Evolutionary conservation across 352 stramenopile species (phyloP).

Genomic region (Phytopythium oedochilum): DNA sequence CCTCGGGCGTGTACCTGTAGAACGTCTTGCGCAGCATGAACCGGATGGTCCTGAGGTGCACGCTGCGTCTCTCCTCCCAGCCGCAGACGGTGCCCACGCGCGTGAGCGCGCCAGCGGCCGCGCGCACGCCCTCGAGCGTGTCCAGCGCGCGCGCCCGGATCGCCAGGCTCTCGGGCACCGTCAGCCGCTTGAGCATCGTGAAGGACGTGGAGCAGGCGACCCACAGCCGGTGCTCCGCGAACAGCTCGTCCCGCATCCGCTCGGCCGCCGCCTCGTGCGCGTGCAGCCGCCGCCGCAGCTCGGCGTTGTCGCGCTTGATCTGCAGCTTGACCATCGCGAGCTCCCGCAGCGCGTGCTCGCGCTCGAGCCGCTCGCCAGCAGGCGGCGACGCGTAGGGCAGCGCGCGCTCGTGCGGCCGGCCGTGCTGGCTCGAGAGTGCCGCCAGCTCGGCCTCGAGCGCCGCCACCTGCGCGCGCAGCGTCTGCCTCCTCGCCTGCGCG

Average conservation of each 20-base stretch:
- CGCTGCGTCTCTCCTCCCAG: conserved; percentile 2
- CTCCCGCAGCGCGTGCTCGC: neutral
- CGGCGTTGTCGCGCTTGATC: conserved; percentile 1
- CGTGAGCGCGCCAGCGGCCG: neutral
- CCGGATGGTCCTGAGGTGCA: conserved; percentile 1
- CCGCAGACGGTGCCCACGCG: conserved; percentile 1
- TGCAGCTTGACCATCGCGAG: neutral
- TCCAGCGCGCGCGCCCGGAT: neutral
- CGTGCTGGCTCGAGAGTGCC: neutral
- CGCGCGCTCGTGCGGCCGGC: neutral
- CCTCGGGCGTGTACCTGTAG: neutral
- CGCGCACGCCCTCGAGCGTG: neutral
- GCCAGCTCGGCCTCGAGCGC: neutral
- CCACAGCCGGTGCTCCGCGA: conserved; percentile 3
- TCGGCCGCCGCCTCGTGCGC: neutral
- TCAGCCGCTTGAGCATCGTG: conserved; percentile 5
- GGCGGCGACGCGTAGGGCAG: neutral
- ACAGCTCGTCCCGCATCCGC: conserved; percentile 1
- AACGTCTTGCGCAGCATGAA: conserved; percentile 8
- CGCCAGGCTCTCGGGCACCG: neutral
- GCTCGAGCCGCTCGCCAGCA: neutral
- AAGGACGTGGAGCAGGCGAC: neutral
- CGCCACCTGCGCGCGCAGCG: neutral
- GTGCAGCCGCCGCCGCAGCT: neutral
- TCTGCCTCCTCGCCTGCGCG: conserved; percentile 3